These are phyloP conservation scores for Acacia acuminata DNA, from an alignment of 306 rosid genomes.

Conservation along the genomic window DNA sequence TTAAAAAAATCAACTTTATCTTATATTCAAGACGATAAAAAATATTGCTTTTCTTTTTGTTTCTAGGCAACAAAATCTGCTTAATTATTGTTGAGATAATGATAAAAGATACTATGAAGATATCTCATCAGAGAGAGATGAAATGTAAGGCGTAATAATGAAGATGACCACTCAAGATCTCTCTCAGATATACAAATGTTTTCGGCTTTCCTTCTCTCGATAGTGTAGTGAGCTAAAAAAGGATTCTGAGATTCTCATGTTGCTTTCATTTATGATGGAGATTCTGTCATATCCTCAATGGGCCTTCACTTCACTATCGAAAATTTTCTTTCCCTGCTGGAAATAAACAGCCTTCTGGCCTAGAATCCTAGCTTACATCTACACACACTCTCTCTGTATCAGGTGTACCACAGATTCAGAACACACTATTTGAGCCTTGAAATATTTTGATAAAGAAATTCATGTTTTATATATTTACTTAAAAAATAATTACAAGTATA, in stretches of 20 bases:
- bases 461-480: not conserved
- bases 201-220: not conserved
- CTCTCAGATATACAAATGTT: not conserved
- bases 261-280: not conserved
- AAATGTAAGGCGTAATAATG: not conserved
- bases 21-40: no score
- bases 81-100: not conserved
- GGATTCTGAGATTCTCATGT: not conserved
- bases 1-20: no score
- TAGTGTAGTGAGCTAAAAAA: not conserved
- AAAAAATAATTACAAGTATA: no score
- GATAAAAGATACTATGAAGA: not conserved
- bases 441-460: not conserved
- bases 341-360: not conserved
- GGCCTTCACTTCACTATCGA: not conserved
- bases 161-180: not conserved
- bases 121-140: not conserved
- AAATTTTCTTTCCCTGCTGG: not conserved
- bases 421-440: not conserved
- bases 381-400: no score
- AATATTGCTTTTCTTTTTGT: not conserved
- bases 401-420: not conserved
- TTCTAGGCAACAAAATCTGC: not conserved
- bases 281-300: not conserved
- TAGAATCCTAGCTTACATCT: not conserved